Conservation (phyloP, 1,139 yeast genomes). For the Protomyces arabidopsidicola region DNA sequence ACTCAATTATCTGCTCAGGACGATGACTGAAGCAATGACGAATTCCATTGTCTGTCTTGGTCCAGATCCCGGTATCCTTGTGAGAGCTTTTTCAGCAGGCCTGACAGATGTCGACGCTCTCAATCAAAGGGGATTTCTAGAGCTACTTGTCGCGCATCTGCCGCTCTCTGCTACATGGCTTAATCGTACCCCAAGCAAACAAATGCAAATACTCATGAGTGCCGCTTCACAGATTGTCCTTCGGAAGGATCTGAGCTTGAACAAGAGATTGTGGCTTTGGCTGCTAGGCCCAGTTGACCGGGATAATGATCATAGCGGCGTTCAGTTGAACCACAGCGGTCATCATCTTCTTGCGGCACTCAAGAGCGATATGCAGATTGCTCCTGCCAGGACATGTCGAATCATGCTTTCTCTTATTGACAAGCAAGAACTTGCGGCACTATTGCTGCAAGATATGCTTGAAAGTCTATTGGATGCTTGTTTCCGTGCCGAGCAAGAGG, state of each 20-base stretch:
- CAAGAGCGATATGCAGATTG: background rate
- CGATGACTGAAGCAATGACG: background rate
- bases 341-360: background rate
- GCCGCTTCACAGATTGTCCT: slow-evolving; percentile 64
- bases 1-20: slow-evolving; percentile 33
- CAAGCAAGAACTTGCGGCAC: slow-evolving; percentile 3
- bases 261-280: slow-evolving; percentile 91
- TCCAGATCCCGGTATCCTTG: slow-evolving; percentile 66
- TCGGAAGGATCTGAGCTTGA: slow-evolving; percentile 85
- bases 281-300: slow-evolving; percentile 59
- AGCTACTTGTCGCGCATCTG: slow-evolving; percentile 62
- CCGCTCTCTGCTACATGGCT: slow-evolving; percentile 61
- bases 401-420: slow-evolving; percentile 8
- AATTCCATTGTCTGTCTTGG: slow-evolving; percentile 36
- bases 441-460: background rate
- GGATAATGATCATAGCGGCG: background rate
- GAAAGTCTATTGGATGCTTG: background rate
- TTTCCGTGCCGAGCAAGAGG: background rate
- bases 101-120: slow-evolving; percentile 58
- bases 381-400: background rate
- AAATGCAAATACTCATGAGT: slow-evolving; percentile 42
- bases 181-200: slow-evolving; percentile 49
- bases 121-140: slow-evolving; percentile 86
- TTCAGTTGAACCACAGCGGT: background rate
- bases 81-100: slow-evolving; percentile 69